Evolutionary conservation across 192 early-diverging fungal species (phyloP), one percentile per base, ranked within the genome.

Genomic region (Gorgonomyces haynaldii): DNA sequence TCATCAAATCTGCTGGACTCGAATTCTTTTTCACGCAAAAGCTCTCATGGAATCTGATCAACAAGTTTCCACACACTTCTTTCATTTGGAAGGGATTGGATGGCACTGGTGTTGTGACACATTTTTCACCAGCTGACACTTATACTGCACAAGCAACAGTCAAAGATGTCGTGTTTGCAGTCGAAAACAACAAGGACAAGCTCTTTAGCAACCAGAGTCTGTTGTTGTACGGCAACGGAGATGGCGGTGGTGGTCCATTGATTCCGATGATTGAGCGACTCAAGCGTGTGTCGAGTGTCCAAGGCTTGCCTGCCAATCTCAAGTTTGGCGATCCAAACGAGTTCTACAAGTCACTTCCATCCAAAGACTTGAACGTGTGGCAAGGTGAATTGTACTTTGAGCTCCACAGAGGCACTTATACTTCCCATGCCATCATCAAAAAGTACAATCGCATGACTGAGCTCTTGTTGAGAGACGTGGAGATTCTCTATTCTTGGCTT

Each of bases 21-120:
- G 64, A 89, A 60, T 98, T 94, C 62, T 98, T 98, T 50, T 98
- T 95, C 61, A 98, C 96, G 2, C 96, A 97, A 60, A 98, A 98
- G 60, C 66, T 98, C 32, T 91, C 88, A 17, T 98, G 96, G 96
- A 97, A 97, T 69, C 95, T 90, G 60, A 89, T 98, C 59, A 98
- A 98, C 71, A 87, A 88, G 79, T 96, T 98, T 59, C 96, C 96
- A 4, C 77, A 92, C 53, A 93, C 96, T 0, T 92, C 93, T 3
- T 98, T 98, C 65, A 73, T 62, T 59, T 98, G 96, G 96, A 68
- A 82, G 10, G 91, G 88, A 23, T 66, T 92, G 7, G 85, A 95
- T 59, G 86, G 89, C 9, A 84, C 84, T 27, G 64, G 70, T 35
- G 70, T 91, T 9, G 58, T 95, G 50, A 89, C 85, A 0, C 91